A percentile compares a stretch with the other conserved stretches of the same genome.
Evolutionary conservation across 106 monocot species (phyloP).

Genomic region (Vanilla planifolia): DNA sequence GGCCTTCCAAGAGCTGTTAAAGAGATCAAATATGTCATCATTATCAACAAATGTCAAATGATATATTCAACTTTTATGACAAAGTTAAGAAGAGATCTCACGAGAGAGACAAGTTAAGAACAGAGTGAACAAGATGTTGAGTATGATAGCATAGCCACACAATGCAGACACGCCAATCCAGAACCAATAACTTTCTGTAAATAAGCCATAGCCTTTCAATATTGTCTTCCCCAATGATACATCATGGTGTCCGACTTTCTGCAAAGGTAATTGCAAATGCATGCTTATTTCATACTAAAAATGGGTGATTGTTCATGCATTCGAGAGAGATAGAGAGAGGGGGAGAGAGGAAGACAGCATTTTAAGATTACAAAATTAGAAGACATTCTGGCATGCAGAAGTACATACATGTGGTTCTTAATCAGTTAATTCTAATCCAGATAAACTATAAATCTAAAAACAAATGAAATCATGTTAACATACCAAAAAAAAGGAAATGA

Average conservation of each 20-base stretch:
- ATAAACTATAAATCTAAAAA: too few species aligned
- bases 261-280: conserved; percentile 13
- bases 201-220: conserved; percentile 61
- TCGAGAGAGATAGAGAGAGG: background rate
- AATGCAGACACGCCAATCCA: conserved; percentile 93
- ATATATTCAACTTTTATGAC: background rate
- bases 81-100: conserved; percentile 33
- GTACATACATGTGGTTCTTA: too few species aligned
- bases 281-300: too few species aligned
- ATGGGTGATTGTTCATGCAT: background rate
- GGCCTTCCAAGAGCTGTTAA: conserved; percentile 66
- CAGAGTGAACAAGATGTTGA: conserved; percentile 79
- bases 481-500: too few species aligned
- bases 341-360: background rate
- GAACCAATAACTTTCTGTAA: conserved; percentile 71
- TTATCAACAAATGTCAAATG: background rate
- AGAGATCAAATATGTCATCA: background rate
- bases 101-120: conserved; percentile 80
- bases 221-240: conserved; percentile 52
- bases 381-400: too few species aligned
- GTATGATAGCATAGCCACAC: conserved; percentile 74
- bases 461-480: too few species aligned
- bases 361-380: too few species aligned
- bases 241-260: conserved; percentile 35
- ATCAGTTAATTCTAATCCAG: too few species aligned